These are phyloP conservation scores for Pseudopithomyces chartarum DNA, from an alignment of 2,329 filamentous ascomycete genomes.

Conservation along the genomic window DNA sequence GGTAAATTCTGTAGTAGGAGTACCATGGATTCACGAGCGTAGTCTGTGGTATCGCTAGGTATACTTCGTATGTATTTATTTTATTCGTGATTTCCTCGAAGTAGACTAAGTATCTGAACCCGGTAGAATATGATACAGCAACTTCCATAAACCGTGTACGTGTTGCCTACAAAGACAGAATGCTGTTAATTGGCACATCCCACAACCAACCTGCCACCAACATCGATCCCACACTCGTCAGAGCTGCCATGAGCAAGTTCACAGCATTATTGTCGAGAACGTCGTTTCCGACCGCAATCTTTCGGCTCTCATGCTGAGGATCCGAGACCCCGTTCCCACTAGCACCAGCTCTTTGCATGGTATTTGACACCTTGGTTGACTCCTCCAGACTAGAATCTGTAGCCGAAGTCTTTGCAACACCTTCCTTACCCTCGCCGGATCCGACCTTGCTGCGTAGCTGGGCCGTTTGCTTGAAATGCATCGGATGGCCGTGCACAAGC, in stretches of 20 bases:
- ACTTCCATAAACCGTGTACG: not conserved
- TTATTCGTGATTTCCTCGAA: no score
- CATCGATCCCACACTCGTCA: conserved; percentile 82
- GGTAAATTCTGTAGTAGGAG: not conserved
- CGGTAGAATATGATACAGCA: not conserved
- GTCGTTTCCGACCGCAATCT: conserved; percentile 69
- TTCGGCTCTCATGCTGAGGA: conserved; percentile 52
- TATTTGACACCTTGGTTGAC: conserved; percentile 34
- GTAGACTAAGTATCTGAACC: not conserved
- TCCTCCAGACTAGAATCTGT: conserved; percentile 8
- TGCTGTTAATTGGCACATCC: conserved; percentile 36
- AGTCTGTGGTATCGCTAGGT: not conserved
- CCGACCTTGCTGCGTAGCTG: conserved; percentile 47
- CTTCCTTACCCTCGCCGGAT: conserved; percentile 46
- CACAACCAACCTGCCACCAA: conserved; percentile 40
- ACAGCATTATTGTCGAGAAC: conserved; percentile 94
- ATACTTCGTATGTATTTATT: no score
- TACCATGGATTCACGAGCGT: not conserved
- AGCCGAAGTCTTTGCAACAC: conserved; percentile 39
- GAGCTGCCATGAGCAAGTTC: conserved; percentile 86
- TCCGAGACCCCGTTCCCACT: conserved; percentile 33
- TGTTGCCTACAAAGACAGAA: conserved; percentile 18
- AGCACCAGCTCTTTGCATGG: conserved; percentile 37
- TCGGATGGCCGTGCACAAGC: conserved; percentile 36
- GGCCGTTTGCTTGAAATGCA: conserved; percentile 35